phyloP scores from a whole-genome alignment of 805 yeast genomes.

The Blastobotrys peoriensis region DNA sequence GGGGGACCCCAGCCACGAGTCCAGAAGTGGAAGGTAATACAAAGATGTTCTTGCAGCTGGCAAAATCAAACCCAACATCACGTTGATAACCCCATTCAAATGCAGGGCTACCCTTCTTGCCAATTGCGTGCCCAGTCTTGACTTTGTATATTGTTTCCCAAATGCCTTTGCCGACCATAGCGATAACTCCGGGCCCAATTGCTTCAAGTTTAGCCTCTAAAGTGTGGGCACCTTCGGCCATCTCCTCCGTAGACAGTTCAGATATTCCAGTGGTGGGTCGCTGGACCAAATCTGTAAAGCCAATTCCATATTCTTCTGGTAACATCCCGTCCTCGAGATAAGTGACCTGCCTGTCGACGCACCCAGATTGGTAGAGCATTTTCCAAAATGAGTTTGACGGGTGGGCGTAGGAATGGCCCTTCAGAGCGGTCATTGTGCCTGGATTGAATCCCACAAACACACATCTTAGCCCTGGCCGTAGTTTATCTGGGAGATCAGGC shows the following conservation, averaged over 20 bases:
- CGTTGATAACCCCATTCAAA: slow-evolving; percentile 53
- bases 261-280: slow-evolving; percentile 56
- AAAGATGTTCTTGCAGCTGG: slow-evolving; percentile 33
- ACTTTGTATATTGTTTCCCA: slow-evolving; percentile 54
- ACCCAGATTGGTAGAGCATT: slow-evolving; percentile 46
- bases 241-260: slow-evolving; percentile 49
- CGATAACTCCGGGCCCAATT: slow-evolving; percentile 39
- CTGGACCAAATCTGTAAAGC: slow-evolving; percentile 65
- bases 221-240: slow-evolving; percentile 48
- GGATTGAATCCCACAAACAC: slow-evolving; percentile 73
- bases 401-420: slow-evolving; percentile 72
- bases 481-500: slow-evolving; percentile 20
- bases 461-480: slow-evolving; percentile 31
- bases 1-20: slow-evolving; percentile 48
- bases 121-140: slow-evolving; percentile 29
- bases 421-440: slow-evolving; percentile 51
- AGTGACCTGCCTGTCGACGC: slow-evolving; percentile 33
- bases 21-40: slow-evolving; percentile 75
- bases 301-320: slow-evolving; percentile 44
- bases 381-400: slow-evolving; percentile 64
- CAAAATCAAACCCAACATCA: slow-evolving; percentile 17
- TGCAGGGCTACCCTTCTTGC: slow-evolving; percentile 16
- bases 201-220: slow-evolving; percentile 40
- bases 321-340: slow-evolving; percentile 37
- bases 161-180: slow-evolving; percentile 68